Conservation (phyloP, 495 filamentous ascomycete species). For the Trichocladium uniseriatum region DNA sequence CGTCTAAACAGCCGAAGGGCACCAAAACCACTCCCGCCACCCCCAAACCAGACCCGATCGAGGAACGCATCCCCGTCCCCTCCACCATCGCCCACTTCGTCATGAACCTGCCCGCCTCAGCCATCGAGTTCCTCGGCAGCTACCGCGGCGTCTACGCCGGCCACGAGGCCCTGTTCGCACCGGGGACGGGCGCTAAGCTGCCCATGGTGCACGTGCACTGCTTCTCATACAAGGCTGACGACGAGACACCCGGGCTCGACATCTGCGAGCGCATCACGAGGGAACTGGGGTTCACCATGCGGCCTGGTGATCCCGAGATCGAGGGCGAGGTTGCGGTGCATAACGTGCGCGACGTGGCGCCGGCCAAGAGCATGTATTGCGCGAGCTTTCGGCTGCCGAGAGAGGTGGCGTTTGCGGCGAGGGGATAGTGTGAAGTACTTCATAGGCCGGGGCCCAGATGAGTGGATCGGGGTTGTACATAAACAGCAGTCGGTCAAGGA, state of each 20-base stretch:
- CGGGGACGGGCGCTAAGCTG: constrained; percentile 46
- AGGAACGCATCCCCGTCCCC: constrained; percentile 45
- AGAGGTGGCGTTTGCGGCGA: constrained; percentile 64
- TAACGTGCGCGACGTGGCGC: constrained; percentile 81
- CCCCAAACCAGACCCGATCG: constrained; percentile 23
- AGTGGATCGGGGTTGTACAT: background rate
- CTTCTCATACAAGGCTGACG: constrained; percentile 68
- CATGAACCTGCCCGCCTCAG: constrained; percentile 91
- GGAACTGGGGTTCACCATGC: constrained; percentile 53
- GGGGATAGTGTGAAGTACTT: constrained; percentile 13
- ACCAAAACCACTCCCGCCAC: constrained; percentile 15
- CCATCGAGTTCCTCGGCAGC: constrained; percentile 73
- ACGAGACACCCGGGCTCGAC: constrained; percentile 47
- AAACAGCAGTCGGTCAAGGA: too few species aligned
- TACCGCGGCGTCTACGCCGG: constrained; percentile 75
- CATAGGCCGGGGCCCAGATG: background rate
- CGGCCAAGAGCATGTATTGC: constrained; percentile 94
- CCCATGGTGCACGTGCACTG: constrained; percentile 89
- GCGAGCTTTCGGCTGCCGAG: constrained; percentile 76
- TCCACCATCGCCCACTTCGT: constrained; percentile 80
- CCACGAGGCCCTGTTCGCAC: constrained; percentile 54
- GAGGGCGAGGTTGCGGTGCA: constrained; percentile 55
- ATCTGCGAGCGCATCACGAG: constrained; percentile 59
- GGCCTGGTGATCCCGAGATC: constrained; percentile 31
- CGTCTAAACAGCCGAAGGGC: too few species aligned